A percentile compares a stretch with the other conserved stretches of the same genome.
These are phyloP conservation scores for Penicillium flavigenum DNA, from an alignment of 495 filamentous ascomycete species.

Conservation along the genomic window DNA sequence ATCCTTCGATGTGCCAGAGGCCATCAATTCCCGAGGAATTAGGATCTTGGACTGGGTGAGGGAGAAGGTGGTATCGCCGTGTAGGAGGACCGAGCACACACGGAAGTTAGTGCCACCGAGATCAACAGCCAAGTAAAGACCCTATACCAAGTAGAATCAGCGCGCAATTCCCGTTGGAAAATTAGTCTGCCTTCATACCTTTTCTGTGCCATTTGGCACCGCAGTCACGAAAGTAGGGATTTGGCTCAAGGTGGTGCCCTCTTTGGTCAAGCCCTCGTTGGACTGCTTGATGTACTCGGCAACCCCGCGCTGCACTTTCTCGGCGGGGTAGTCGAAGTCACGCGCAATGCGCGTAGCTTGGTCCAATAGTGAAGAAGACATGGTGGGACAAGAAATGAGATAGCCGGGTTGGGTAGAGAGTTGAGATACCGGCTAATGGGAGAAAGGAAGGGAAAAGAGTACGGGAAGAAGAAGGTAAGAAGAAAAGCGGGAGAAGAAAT, in stretches of 20 bases:
- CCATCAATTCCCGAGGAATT: slow-evolving; percentile 88
- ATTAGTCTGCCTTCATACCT: slow-evolving; percentile 44
- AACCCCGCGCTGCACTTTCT: slow-evolving; percentile 75
- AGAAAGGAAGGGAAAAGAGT: slow-evolving; percentile 12
- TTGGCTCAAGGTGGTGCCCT: slow-evolving; percentile 81
- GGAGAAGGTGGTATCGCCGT: slow-evolving; percentile 89
- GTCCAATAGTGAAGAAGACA: slow-evolving; percentile 57
- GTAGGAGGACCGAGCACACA: slow-evolving; percentile 89
- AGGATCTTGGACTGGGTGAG: slow-evolving; percentile 88
- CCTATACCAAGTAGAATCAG: slow-evolving; percentile 50
- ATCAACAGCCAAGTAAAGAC: slow-evolving; percentile 93
- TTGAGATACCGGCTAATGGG: slow-evolving; percentile 5
- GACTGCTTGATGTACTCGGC: slow-evolving; percentile 83
- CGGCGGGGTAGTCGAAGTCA: slow-evolving; percentile 82
- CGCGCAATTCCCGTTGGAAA: slow-evolving; percentile 1
- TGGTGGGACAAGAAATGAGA: slow-evolving; percentile 23
- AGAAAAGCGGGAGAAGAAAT: slow-evolving; percentile 15
- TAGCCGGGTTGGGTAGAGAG: slow-evolving; percentile 1
- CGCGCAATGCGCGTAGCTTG: slow-evolving; percentile 75
- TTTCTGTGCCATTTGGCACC: slow-evolving; percentile 96
- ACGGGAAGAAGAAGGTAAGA: slow-evolving; percentile 16
- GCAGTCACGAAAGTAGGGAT: slow-evolving; percentile 95
- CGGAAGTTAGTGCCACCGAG: slow-evolving; percentile 97
- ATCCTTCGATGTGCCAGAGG: slow-evolving; percentile 78
- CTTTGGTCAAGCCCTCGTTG: slow-evolving; percentile 78